Conservation (phyloP, 768 basidiomycete genomes). For the Termitomyces titanicus region DNA sequence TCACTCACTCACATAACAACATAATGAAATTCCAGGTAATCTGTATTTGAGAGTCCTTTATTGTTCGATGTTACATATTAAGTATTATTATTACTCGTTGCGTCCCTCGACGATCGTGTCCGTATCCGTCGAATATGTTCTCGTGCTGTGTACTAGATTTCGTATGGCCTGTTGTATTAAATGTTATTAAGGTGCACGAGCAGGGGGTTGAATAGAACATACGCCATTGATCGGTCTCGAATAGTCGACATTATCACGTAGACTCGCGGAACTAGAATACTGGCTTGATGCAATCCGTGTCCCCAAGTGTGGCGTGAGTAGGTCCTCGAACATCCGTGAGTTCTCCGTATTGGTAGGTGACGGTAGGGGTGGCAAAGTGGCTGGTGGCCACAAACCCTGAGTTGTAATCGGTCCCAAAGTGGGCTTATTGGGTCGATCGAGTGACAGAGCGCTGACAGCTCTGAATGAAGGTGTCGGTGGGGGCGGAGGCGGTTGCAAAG, state of each 20-base stretch:
- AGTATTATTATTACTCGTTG: no score
- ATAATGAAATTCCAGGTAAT: no score
- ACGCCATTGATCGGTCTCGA: slow-evolving; percentile 33
- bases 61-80: no score
- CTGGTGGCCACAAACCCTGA: slow-evolving; percentile 21
- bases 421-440: slow-evolving; percentile 13
- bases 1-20: no score
- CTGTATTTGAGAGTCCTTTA: no score
- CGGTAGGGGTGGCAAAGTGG: slow-evolving; percentile 21
- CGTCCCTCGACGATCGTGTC: background rate
- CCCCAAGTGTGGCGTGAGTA: slow-evolving; percentile 26
- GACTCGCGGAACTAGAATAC: slow-evolving; percentile 29
- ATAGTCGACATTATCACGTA: slow-evolving; percentile 38
- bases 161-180: slow-evolving; percentile 19
- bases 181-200: background rate
- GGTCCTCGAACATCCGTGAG: slow-evolving; percentile 25
- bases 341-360: slow-evolving; percentile 26
- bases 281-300: slow-evolving; percentile 15
- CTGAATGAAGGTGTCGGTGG: slow-evolving; percentile 2
- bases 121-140: slow-evolving; percentile 21
- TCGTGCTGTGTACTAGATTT: slow-evolving; percentile 27
- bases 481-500: background rate
- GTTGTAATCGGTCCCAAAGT: slow-evolving; percentile 5
- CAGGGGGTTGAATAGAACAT: background rate
- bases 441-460: slow-evolving; percentile 4